Base-by-base conservation (phyloP, 2,329 filamentous ascomycete genomes). In the Ambrosiella cleistominuta region DNA sequence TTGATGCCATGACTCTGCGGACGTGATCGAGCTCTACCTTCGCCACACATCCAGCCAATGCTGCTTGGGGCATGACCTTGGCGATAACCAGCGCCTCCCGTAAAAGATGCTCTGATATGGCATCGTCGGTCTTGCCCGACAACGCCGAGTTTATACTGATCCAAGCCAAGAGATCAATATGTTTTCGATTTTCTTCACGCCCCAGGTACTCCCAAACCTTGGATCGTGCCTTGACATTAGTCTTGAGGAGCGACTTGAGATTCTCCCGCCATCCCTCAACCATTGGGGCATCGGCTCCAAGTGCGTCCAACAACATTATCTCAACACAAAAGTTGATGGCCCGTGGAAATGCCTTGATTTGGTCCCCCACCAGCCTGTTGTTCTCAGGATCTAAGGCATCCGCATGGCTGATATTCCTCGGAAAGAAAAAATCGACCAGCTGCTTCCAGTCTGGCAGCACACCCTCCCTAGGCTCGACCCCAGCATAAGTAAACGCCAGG, bases 241-340 rank as follows among this genome's bases (percentile, higher is more conserved):
- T 86, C 45, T 81, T 77, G 37, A 93, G 74, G 6, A 85, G 75
- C 1, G 82, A 79, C 63, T 90, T 85, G 1, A 97, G 74, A 63
- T 85, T 84, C 51, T 83, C 76, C 66, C 89, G 85, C 93, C 93
- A 97, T 62, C 91, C 86, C 51, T 85, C 81, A 63, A 91, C 85
- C 27, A 88, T 68, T 8, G 78, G 75, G 58, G 76, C 72, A 54
- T 76, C 69, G 44, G 69, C 66, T 44, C 69, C 66, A 2, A 79
- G 67, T 0, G 75, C 76, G 1, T 72, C 65, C 1, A 81, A 69
- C 49, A 79, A 71, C 57, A 81, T 65, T 1, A 79, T 75, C 19
- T 74, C 70, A 61, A 73, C 75, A 64, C 81, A 81, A 64, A 89
- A 94, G 4, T 75, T 75, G 35, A 93, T 73, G 1, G 86, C 81